Percentiles rank a stretch among this genome's conserved stretches.
Conservation (phyloP, 2,329 filamentous ascomycete species). For the Trichothecium sympodiale region DNA sequence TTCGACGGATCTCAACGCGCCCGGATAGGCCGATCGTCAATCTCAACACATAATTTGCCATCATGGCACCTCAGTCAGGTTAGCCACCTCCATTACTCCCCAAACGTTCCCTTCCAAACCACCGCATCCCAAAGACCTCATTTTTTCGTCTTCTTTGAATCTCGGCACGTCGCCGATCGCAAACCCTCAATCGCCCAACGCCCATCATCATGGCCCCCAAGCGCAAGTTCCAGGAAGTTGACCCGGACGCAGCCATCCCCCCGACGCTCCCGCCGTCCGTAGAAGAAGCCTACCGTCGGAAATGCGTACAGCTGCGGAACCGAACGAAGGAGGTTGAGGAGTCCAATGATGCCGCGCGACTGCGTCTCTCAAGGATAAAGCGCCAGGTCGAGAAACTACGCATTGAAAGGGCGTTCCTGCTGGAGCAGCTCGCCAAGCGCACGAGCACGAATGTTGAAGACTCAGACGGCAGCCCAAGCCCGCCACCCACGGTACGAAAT, state of each 20-base stretch:
- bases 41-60: no score
- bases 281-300: slow-evolving; percentile 89
- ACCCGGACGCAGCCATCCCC: slow-evolving; percentile 34
- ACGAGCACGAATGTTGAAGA: slow-evolving; percentile 67
- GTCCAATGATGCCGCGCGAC: slow-evolving; percentile 73
- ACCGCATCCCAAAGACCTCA: no score
- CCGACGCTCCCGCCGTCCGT: slow-evolving; percentile 72
- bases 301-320: slow-evolving; percentile 90
- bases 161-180: neutral
- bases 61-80: no score
- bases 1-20: no score
- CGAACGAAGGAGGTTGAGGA: slow-evolving; percentile 87
- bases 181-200: neutral
- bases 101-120: no score
- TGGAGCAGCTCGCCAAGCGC: slow-evolving; percentile 62
- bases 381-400: slow-evolving; percentile 87
- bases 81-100: neutral
- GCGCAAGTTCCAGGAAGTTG: slow-evolving; percentile 23
- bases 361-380: slow-evolving; percentile 68
- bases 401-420: slow-evolving; percentile 67
- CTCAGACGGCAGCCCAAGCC: slow-evolving; percentile 67
- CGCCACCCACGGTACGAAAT: slow-evolving; percentile 60
- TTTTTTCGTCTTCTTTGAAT: no score
- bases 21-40: no score
- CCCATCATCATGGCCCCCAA: slow-evolving; percentile 21